phyloP scores from a whole-genome alignment of 257 asterid genomes.

The Solanum appendiculatum region DNA sequence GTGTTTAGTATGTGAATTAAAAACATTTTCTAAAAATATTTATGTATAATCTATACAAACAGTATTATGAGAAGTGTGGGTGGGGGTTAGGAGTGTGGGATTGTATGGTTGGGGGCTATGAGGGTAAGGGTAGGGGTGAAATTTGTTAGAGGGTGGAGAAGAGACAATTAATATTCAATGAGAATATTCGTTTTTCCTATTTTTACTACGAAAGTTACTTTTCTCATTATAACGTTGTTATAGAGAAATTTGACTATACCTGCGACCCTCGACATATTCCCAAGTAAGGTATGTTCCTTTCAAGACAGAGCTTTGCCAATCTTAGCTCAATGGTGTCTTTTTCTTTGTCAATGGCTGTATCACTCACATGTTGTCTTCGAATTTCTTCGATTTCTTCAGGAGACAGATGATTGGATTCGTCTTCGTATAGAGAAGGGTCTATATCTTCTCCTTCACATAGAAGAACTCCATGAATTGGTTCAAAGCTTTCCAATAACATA shows the following conservation, averaged over 20 bases:
- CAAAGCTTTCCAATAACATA: conserved; percentile 21
- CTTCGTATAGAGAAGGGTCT: conserved; percentile 18
- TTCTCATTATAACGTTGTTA: rapidly evolving
- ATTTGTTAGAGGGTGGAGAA: not conserved
- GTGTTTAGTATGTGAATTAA: not conserved
- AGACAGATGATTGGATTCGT: conserved; percentile 16
- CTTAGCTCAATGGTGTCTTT: conserved; percentile 67
- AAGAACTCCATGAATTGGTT: conserved; percentile 32
- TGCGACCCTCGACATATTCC: conserved; percentile 93
- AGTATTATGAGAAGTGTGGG: not conserved
- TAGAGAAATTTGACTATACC: not conserved
- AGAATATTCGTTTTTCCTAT: not conserved
- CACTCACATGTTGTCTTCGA: conserved; percentile 48
- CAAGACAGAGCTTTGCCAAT: conserved; percentile 69
- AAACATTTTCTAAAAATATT: not conserved
- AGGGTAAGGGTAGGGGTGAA: not conserved
- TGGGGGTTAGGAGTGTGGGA: not conserved
- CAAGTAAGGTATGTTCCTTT: conserved; percentile 70
- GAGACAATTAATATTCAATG: not conserved
- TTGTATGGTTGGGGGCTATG: not conserved
- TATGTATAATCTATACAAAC: not conserved
- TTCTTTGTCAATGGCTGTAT: conserved; percentile 62
- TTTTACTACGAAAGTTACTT: not conserved
- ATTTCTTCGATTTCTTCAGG: conserved; percentile 59
- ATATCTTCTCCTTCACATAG: conserved; percentile 33